These are phyloP conservation scores for Castanea crenata DNA, from an alignment of 306 rosid species.

Conservation along the genomic window DNA sequence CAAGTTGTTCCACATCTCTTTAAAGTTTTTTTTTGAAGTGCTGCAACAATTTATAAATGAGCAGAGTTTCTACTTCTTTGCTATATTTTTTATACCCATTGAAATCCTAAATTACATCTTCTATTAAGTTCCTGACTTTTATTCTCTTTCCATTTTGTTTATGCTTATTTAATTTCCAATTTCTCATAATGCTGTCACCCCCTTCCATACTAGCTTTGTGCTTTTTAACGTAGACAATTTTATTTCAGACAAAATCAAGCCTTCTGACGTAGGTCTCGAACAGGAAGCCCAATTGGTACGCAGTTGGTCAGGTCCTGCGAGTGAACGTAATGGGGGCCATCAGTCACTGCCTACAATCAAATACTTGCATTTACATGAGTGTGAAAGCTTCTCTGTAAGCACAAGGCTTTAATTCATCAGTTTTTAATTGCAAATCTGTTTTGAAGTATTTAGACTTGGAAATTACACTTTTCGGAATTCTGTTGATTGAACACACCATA, in stretches of 20 bases:
- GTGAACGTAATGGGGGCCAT: conserved; percentile 56
- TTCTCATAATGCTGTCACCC: conserved; percentile 13
- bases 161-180: not conserved
- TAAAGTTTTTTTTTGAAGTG: not conserved
- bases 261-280: conserved; percentile 91
- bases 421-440: not conserved
- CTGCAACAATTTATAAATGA: not conserved
- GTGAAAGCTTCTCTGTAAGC: conserved; percentile 85
- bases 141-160: not conserved
- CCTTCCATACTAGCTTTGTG: not conserved
- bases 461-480: not conserved
- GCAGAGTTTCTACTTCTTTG: not conserved
- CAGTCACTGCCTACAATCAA: conserved; percentile 73
- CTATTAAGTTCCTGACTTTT: not conserved
- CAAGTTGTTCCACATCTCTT: not conserved
- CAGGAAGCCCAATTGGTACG: conserved; percentile 91
- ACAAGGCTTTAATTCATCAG: not conserved
- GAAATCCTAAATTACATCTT: not conserved
- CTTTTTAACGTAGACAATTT: conserved; percentile 25
- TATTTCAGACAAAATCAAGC: conserved; percentile 88
- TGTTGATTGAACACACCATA: not conserved
- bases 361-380: conserved; percentile 85
- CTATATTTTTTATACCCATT: not conserved
- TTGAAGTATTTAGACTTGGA: not conserved
- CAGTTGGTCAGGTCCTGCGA: conserved; percentile 57